Conservation (phyloP, 768 basidiomycete species). For the Cystobasidiopsis lactophilus region DNA sequence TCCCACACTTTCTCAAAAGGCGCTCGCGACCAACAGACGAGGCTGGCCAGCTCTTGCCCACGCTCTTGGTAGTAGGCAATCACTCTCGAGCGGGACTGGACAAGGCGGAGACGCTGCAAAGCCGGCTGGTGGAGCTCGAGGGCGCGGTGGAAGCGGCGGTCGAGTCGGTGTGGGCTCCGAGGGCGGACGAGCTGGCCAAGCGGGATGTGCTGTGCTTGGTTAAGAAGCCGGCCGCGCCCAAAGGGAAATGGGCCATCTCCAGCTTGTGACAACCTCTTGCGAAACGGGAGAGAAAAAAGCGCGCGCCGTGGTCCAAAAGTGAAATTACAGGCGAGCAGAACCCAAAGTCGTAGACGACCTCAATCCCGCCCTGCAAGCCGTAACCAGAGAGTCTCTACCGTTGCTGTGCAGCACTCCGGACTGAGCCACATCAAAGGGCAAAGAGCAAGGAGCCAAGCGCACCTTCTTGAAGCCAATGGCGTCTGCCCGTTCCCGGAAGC, state of each 20-base stretch:
- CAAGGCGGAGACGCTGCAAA: neutral
- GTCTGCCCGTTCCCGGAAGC: constrained; percentile 87
- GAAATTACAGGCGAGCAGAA: too few species aligned
- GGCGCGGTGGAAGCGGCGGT: neutral
- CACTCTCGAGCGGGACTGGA: neutral
- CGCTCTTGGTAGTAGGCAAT: neutral
- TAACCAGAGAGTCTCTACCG: too few species aligned
- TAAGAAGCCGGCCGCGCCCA: neutral
- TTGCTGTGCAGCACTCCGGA: too few species aligned
- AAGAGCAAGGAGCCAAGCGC: constrained; percentile 12
- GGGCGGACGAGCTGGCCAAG: neutral
- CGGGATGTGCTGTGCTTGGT: neutral
- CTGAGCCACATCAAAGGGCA: neutral
- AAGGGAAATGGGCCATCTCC: neutral
- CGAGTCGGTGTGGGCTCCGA: neutral
- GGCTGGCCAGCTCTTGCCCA: neutral
- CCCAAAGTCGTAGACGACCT: too few species aligned
- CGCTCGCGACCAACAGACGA: neutral
- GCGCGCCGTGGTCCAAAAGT: too few species aligned
- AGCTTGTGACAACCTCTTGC: neutral
- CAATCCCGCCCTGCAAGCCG: too few species aligned
- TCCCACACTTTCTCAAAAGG: neutral
- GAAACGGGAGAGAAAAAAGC: too few species aligned
- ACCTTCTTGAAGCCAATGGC: constrained; percentile 93
- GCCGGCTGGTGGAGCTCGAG: neutral